Percentiles rank a stretch among this genome's conserved stretches.
phyloP scores from a whole-genome alignment of 139 green algal species.

The Chlorella sp. region DNA sequence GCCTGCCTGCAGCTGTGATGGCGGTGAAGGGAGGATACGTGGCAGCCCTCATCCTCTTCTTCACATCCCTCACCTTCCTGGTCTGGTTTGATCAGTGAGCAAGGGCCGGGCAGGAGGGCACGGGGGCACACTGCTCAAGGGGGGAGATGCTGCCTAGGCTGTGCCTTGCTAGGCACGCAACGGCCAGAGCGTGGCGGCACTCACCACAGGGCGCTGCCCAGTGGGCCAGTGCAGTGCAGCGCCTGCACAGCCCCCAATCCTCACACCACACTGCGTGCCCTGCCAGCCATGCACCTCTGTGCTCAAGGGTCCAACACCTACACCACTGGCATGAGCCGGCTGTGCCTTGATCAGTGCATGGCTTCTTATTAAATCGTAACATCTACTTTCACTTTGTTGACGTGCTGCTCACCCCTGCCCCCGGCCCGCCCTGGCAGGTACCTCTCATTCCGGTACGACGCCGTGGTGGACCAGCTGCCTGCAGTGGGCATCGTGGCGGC shows the following conservation, averaged over 20 bases:
- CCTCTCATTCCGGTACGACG: slow-evolving; percentile 32
- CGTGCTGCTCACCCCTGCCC: background rate
- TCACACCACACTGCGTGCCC: no score
- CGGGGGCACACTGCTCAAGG: no score
- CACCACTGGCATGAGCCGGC: background rate
- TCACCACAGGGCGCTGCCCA: no score
- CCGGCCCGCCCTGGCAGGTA: slow-evolving; percentile 16
- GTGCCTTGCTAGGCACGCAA: no score
- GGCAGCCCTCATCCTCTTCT: slow-evolving; percentile 26
- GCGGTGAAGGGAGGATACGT: slow-evolving; percentile 57
- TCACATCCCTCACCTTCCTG: slow-evolving; percentile 45
- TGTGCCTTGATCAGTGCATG: background rate
- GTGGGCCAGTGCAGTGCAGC: no score
- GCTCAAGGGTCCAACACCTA: background rate
- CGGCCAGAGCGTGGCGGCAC: no score
- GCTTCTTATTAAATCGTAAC: no score
- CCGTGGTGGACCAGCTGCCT: slow-evolving; percentile 12
- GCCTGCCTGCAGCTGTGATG: slow-evolving; percentile 41
- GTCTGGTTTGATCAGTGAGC: slow-evolving; percentile 43
- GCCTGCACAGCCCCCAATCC: no score
- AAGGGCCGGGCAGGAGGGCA: no score
- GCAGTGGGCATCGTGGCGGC: slow-evolving; percentile 22
- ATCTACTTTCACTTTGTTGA: no score
- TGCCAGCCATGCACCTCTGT: no score
- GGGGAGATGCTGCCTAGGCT: no score